phyloP scores from a whole-genome alignment of 371 early-diverging fungal species.

The Rhizopus delemar region DNA sequence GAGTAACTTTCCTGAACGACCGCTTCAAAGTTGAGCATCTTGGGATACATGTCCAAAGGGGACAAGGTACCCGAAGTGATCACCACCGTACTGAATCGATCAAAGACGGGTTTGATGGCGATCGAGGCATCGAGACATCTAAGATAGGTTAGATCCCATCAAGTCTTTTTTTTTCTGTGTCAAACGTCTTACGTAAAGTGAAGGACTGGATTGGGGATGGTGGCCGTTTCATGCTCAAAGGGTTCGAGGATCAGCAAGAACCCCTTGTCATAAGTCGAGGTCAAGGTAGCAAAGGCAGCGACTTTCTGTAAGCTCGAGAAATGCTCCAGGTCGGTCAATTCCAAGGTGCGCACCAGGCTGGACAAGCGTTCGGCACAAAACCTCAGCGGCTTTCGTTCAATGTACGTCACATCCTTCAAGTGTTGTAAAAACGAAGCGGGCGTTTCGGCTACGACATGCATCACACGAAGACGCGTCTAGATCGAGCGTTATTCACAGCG shows the following conservation, averaged over 20 bases:
- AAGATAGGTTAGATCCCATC: neutral
- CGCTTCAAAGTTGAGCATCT: slow-evolving; percentile 89
- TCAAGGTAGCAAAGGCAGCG: slow-evolving; percentile 94
- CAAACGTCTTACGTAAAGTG: slow-evolving; percentile 71
- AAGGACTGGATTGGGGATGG: slow-evolving; percentile 93
- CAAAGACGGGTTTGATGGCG: slow-evolving; percentile 96
- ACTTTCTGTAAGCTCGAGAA: slow-evolving; percentile 82
- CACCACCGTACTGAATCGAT: slow-evolving; percentile 94
- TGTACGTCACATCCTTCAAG: slow-evolving; percentile 90
- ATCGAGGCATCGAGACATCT: slow-evolving; percentile 98
- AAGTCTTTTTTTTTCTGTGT: neutral
- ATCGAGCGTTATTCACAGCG: neutral
- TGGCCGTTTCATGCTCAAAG: slow-evolving; percentile 90
- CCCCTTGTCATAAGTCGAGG: slow-evolving; percentile 94
- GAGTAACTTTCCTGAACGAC: slow-evolving; percentile 89
- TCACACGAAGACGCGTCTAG: slow-evolving; percentile 92
- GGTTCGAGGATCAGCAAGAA: slow-evolving; percentile 98
- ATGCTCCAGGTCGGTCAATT: slow-evolving; percentile 90
- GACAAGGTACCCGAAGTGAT: slow-evolving; percentile 99
- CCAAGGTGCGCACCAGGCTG: slow-evolving; percentile 87
- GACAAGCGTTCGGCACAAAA: slow-evolving; percentile 94
- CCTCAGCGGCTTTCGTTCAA: slow-evolving; percentile 91
- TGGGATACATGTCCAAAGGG: slow-evolving; percentile 99
- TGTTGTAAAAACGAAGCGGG: slow-evolving; percentile 92
- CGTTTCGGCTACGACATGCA: slow-evolving; percentile 97